Percentiles rank a stretch among this genome's conserved stretches.
Evolutionary conservation across 2,329 filamentous ascomycete genomes (phyloP).

Genomic region (Cytospora mali): DNA sequence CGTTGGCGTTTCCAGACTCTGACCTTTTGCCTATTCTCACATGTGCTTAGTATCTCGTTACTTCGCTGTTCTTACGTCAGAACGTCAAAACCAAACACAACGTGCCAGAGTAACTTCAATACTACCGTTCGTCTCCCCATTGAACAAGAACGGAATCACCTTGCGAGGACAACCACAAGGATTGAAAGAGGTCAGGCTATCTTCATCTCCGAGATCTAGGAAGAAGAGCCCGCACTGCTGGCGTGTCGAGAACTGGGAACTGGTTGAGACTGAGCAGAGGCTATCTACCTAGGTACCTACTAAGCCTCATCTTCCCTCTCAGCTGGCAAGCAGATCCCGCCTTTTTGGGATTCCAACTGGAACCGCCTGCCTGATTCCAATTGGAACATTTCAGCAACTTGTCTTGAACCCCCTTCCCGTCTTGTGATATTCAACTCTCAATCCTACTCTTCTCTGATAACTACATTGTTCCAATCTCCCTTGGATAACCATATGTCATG

Average conservation of each 20-base stretch:
- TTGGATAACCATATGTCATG: not conserved
- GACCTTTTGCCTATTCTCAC: not conserved
- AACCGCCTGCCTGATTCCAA: constrained; percentile 17
- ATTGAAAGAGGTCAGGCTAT: not conserved
- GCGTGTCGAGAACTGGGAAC: constrained; percentile 1
- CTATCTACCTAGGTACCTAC: not conserved
- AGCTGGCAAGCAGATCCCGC: constrained; percentile 10
- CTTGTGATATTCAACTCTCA: not conserved
- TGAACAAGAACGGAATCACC: constrained; percentile 1
- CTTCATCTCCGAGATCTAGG: not conserved
- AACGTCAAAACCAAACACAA: not conserved
- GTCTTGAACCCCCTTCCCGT: not conserved
- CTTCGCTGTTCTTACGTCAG: not conserved
- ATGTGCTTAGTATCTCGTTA: not conserved
- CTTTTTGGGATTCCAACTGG: not conserved
- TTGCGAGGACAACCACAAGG: not conserved
- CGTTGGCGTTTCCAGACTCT: not conserved
- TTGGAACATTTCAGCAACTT: not conserved
- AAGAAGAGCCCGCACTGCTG: not conserved
- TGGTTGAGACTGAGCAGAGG: not conserved
- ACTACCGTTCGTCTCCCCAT: not conserved
- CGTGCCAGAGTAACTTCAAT: not conserved
- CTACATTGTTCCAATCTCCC: not conserved
- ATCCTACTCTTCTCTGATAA: not conserved
- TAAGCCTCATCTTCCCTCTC: constrained; percentile 4